A percentile compares a stretch with the other conserved stretches of the same genome.
phyloP scores from a whole-genome alignment of 2,329 filamentous ascomycete species.

The Sporothrix variecibatus region DNA sequence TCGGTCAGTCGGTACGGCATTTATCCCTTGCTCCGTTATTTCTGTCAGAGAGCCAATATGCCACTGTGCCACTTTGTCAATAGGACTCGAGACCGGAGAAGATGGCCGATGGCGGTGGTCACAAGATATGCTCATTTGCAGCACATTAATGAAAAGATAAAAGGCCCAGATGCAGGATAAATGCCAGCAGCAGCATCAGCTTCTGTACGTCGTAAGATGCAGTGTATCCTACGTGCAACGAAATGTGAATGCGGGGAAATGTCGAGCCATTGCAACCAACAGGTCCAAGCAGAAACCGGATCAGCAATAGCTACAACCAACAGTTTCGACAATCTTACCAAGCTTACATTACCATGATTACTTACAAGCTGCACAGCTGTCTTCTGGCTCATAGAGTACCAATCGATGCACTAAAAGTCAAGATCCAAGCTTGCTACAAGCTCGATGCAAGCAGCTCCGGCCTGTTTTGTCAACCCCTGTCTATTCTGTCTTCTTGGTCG shows the following conservation, averaged over 20 bases:
- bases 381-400: neutral
- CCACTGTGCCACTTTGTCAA: neutral
- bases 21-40: neutral
- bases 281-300: neutral
- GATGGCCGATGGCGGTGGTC: neutral
- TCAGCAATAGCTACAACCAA: neutral
- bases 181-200: neutral
- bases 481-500: neutral
- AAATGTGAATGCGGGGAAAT: neutral
- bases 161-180: neutral
- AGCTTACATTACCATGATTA: no score
- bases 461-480: neutral
- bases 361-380: neutral
- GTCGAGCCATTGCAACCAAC: neutral
- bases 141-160: neutral
- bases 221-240: no score
- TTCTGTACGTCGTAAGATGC: neutral
- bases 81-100: neutral
- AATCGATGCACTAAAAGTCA: neutral
- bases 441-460: neutral
- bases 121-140: neutral
- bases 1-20: neutral
- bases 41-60: neutral
- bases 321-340: neutral
- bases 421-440: neutral